These are phyloP conservation scores for Talaromyces liani DNA, from an alignment of 495 filamentous ascomycete genomes.

Conservation along the genomic window DNA sequence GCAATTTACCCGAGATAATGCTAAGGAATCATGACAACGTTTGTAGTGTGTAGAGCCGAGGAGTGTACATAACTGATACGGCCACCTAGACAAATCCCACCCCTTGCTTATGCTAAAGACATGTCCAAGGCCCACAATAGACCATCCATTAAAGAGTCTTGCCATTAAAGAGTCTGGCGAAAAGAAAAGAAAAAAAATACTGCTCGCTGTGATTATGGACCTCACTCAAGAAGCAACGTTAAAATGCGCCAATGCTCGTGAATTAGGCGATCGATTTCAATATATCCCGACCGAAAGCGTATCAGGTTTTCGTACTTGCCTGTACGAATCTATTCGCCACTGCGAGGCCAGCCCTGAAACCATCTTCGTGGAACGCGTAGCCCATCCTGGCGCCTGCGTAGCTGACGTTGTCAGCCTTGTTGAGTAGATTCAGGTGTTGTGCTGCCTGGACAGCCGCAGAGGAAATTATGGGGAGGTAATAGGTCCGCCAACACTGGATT, in stretches of 20 bases:
- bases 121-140: background rate
- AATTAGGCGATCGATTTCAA: background rate
- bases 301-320: background rate
- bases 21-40: background rate
- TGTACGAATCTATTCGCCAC: background rate
- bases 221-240: background rate
- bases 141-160: background rate
- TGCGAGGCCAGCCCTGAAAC: background rate
- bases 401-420: background rate
- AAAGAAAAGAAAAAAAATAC: no score
- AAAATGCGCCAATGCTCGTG: background rate
- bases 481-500: background rate
- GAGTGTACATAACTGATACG: no score
- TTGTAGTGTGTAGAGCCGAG: background rate
- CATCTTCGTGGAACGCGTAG: conserved; percentile 1
- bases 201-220: background rate
- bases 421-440: background rate
- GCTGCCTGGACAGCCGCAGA: background rate
- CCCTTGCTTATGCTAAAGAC: background rate
- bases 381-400: conserved; percentile 1
- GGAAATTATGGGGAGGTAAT: background rate
- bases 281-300: background rate
- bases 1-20: background rate
- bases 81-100: background rate
- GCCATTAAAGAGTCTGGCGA: background rate